Conservation (phyloP, 768 basidiomycete species). For the Saitozyma sp. region DNA sequence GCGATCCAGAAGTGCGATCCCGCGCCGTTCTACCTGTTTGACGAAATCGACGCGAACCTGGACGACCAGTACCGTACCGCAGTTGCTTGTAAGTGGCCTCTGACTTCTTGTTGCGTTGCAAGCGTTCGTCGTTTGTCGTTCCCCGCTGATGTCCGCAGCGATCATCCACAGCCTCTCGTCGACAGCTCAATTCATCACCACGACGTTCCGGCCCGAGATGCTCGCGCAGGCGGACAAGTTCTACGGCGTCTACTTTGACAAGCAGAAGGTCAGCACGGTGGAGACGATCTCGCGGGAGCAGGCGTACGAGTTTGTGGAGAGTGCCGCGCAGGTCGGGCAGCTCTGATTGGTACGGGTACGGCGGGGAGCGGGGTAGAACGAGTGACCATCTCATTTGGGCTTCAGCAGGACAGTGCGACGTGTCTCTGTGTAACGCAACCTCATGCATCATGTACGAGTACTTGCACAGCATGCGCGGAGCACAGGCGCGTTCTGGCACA, state of each 20-base stretch:
- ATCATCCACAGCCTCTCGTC: slow-evolving; percentile 92
- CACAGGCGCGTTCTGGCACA: no score
- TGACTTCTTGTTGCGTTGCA: no score
- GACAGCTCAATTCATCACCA: slow-evolving; percentile 94
- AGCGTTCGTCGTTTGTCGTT: no score
- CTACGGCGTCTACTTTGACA: slow-evolving; percentile 94
- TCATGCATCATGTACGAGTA: no score
- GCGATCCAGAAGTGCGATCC: slow-evolving; percentile 99
- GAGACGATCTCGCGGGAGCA: slow-evolving; percentile 82
- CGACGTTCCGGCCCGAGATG: slow-evolving; percentile 98
- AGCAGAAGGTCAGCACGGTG: slow-evolving; percentile 90
- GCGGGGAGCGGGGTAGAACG: no score
- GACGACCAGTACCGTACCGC: slow-evolving; percentile 97
- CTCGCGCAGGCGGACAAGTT: slow-evolving; percentile 92
- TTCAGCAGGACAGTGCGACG: not conserved
- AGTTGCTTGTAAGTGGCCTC: slow-evolving; percentile 71
- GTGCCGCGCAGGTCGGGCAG: slow-evolving; percentile 33
- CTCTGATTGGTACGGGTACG: not conserved
- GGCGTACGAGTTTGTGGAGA: slow-evolving; percentile 89
- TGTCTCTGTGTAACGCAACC: not conserved
- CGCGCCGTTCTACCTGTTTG: slow-evolving; percentile 98
- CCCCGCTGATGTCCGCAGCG: slow-evolving; percentile 55
- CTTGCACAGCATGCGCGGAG: no score
- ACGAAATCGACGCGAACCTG: slow-evolving; percentile 98
- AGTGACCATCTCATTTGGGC: no score